phyloP scores from a whole-genome alignment of 2,329 filamentous ascomycete species.

The Neofusicoccum umdonicola region DNA sequence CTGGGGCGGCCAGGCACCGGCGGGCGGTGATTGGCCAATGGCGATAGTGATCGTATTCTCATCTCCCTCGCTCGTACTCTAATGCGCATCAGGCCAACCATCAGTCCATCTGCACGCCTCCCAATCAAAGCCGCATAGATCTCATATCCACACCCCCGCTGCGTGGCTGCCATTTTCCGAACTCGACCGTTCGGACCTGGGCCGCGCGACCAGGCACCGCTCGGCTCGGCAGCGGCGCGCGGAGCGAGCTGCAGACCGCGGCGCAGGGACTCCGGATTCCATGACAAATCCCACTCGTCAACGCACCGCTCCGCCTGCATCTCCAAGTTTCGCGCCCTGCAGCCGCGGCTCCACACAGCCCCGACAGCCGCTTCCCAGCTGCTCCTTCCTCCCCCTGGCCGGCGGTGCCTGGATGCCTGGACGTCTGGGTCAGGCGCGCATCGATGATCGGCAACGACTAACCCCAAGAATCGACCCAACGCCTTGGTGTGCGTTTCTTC shows the following conservation, averaged over 20 bases:
- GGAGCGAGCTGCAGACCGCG: not conserved
- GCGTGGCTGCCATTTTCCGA: not conserved
- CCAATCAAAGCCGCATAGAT: slow-evolving; percentile 7
- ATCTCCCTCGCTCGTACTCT: slow-evolving; percentile 11
- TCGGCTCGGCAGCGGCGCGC: not conserved
- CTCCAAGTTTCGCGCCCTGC: not conserved
- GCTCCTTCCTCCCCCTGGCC: too few relatives aligned
- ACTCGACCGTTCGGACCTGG: slow-evolving; percentile 5
- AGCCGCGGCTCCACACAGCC: not conserved
- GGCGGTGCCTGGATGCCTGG: too few relatives aligned
- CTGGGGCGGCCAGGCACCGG: not conserved
- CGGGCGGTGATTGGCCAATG: not conserved
- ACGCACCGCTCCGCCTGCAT: not conserved
- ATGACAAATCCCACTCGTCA: not conserved
- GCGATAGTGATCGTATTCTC: slow-evolving; percentile 1
- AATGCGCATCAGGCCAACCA: slow-evolving; percentile 3
- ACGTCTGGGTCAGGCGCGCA: not conserved
- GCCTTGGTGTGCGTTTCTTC: not conserved
- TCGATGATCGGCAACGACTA: not conserved
- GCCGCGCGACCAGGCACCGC: not conserved
- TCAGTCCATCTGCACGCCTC: not conserved
- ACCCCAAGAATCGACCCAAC: not conserved
- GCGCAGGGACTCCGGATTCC: not conserved
- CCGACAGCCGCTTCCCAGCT: too few relatives aligned
- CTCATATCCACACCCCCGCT: slow-evolving; percentile 14